Percentiles rank a stretch among this genome's conserved stretches.
Conservation (phyloP, 805 yeast genomes). For the Candida oleophila region DNA sequence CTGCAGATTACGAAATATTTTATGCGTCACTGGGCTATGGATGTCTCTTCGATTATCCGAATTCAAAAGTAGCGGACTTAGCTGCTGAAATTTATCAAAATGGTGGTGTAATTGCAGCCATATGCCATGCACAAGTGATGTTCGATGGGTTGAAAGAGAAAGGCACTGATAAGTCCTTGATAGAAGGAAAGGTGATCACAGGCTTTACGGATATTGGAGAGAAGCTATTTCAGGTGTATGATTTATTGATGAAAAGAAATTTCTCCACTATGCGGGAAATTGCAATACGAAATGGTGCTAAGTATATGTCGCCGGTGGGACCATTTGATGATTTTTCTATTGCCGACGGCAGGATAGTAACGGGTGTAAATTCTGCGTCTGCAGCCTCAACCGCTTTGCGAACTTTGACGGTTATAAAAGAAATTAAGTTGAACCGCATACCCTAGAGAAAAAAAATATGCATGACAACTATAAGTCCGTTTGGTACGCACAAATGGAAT, state of each 20-base stretch:
- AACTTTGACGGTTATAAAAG: slow-evolving; percentile 18
- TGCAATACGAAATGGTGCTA: slow-evolving; percentile 41
- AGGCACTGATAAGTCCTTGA: slow-evolving; percentile 41
- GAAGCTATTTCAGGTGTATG: slow-evolving; percentile 20
- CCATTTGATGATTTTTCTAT: slow-evolving; percentile 53
- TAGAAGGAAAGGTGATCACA: slow-evolving; percentile 54
- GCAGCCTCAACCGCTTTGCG: slow-evolving; percentile 49
- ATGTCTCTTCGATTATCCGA: slow-evolving; percentile 56
- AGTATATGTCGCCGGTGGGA: slow-evolving; percentile 43
- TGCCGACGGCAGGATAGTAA: slow-evolving; percentile 56
- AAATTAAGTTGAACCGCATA: background rate
- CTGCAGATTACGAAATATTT: slow-evolving; percentile 51
- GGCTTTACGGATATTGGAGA: slow-evolving; percentile 64
- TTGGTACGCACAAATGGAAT: too few species aligned
- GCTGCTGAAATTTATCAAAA: slow-evolving; percentile 47
- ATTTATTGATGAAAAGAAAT: slow-evolving; percentile 19
- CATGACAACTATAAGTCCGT: background rate
- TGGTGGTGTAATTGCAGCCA: slow-evolving; percentile 61
- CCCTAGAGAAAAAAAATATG: background rate
- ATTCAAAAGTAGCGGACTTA: slow-evolving; percentile 45
- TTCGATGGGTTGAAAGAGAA: slow-evolving; percentile 48
- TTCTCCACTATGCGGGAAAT: slow-evolving; percentile 37
- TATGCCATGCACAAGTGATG: slow-evolving; percentile 68
- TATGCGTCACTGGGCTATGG: slow-evolving; percentile 72
- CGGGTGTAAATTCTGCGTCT: slow-evolving; percentile 67